A percentile compares a stretch with the other conserved stretches of the same genome.
Evolutionary conservation across 441 rosid species (phyloP).

Genomic region (Macaranga tanarius): DNA sequence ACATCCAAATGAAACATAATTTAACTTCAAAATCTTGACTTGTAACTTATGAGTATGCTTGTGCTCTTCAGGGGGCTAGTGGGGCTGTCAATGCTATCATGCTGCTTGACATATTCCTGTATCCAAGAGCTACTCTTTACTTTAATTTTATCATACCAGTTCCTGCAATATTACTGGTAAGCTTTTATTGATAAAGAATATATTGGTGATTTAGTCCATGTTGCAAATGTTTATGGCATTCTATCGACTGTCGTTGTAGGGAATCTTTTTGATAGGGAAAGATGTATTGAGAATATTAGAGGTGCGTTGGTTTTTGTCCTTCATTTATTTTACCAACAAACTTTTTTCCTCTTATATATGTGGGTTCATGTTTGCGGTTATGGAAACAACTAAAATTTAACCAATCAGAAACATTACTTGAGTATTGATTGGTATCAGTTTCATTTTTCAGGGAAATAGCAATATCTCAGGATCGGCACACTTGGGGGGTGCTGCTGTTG

Average conservation of each 20-base stretch:
- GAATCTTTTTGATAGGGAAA: conserved; percentile 74
- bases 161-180: conserved; percentile 87
- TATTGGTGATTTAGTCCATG: neutral
- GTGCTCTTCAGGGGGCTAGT: conserved; percentile 62
- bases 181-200: conserved; percentile 3
- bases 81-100: conserved; percentile 92
- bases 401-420: neutral
- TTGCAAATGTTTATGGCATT: conserved; percentile 12
- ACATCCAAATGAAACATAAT: neutral
- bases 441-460: conserved; percentile 56
- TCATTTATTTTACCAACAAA: neutral
- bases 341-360: neutral
- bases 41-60: conserved; percentile 3
- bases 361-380: neutral
- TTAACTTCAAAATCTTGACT: conserved; percentile 1
- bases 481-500: conserved; percentile 87
- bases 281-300: conserved; percentile 64
- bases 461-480: conserved; percentile 82
- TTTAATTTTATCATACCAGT: conserved; percentile 72
- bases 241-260: conserved; percentile 40
- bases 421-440: neutral
- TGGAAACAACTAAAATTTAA: neutral
- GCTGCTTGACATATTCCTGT: conserved; percentile 78
- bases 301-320: conserved; percentile 39
- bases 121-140: conserved; percentile 69